Evolutionary conservation across 2,329 filamentous ascomycete genomes (phyloP).

Genomic region (Aureobasidium pullulans): DNA sequence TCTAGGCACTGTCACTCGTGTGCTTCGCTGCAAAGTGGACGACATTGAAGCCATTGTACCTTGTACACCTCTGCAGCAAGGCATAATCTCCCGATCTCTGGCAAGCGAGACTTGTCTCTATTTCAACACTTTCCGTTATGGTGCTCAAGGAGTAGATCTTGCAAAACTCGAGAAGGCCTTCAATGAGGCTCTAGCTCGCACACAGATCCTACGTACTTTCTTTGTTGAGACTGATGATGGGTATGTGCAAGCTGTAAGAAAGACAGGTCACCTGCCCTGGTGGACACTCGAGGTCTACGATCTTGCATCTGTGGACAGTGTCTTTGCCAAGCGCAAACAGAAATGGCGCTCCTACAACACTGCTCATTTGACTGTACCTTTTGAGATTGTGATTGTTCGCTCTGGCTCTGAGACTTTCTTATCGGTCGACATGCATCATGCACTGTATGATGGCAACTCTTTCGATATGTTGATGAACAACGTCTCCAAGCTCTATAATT

Average conservation of each 20-base stretch:
- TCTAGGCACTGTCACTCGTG: constrained; percentile 43
- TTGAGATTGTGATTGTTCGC: constrained; percentile 43
- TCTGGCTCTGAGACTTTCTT: constrained; percentile 35
- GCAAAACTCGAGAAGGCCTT: constrained; percentile 51
- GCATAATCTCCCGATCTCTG: constrained; percentile 68
- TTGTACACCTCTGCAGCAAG: constrained; percentile 79
- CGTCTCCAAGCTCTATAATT: constrained; percentile 48
- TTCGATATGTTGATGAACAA: constrained; percentile 59
- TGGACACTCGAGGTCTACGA: constrained; percentile 38
- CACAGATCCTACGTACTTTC: constrained; percentile 62
- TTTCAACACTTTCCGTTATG: constrained; percentile 67
- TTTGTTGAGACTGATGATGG: constrained; percentile 71
- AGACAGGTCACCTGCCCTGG: constrained; percentile 15
- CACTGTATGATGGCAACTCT: constrained; percentile 77
- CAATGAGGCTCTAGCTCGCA: constrained; percentile 41
- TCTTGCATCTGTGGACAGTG: constrained; percentile 26
- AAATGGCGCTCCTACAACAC: constrained; percentile 51
- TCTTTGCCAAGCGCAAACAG: constrained; percentile 32
- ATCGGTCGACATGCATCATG: constrained; percentile 71
- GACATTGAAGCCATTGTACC: constrained; percentile 68
- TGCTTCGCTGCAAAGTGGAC: constrained; percentile 43
- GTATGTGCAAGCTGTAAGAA: constrained; percentile 62
- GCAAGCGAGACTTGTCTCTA: constrained; percentile 55
- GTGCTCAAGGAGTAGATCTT: constrained; percentile 43
- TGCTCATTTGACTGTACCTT: constrained; percentile 42